A percentile compares a stretch with the other conserved stretches of the same genome.
These are phyloP conservation scores for Nowakowskiella sp. DNA, from an alignment of 192 early-diverging fungal genomes.

Conservation along the genomic window DNA sequence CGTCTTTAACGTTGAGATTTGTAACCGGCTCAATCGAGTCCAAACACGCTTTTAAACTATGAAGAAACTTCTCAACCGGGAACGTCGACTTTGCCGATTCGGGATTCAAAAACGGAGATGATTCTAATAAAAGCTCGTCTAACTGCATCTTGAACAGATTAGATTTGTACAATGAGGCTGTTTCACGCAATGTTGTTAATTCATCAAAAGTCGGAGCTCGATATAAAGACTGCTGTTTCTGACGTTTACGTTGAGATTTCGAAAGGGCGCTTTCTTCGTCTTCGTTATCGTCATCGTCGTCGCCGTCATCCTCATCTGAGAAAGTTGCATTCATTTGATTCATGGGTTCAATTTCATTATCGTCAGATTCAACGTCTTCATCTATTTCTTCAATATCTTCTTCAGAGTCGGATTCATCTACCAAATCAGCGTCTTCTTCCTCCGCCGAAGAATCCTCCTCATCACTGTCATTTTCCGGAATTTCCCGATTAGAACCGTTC, in stretches of 20 bases:
- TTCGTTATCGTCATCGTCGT: conserved; percentile 16
- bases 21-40: conserved; percentile 47
- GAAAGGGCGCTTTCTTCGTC: conserved; percentile 15
- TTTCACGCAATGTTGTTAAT: conserved; percentile 75
- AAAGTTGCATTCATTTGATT: too few relatives aligned
- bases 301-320: conserved; percentile 16
- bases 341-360: too few relatives aligned
- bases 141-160: conserved; percentile 89
- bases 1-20: conserved; percentile 38
- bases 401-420: conserved; percentile 9
- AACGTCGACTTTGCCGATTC: conserved; percentile 51
- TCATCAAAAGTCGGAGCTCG: conserved; percentile 67
- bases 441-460: too few relatives aligned
- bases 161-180: conserved; percentile 73
- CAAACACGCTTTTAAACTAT: conserved; percentile 59
- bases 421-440: conserved; percentile 27
- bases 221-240: conserved; percentile 31
- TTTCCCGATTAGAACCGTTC: too few relatives aligned
- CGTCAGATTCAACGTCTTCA: conserved; percentile 14
- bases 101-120: conserved; percentile 4
- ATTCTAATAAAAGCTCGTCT: conserved; percentile 20
- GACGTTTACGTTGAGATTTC: conserved; percentile 14
- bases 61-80: conserved; percentile 53
- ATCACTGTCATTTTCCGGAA: too few relatives aligned
- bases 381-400: conserved; percentile 22